Conservation (phyloP, 1,284 basidiomycete species). For the Tilletia horrida region DNA sequence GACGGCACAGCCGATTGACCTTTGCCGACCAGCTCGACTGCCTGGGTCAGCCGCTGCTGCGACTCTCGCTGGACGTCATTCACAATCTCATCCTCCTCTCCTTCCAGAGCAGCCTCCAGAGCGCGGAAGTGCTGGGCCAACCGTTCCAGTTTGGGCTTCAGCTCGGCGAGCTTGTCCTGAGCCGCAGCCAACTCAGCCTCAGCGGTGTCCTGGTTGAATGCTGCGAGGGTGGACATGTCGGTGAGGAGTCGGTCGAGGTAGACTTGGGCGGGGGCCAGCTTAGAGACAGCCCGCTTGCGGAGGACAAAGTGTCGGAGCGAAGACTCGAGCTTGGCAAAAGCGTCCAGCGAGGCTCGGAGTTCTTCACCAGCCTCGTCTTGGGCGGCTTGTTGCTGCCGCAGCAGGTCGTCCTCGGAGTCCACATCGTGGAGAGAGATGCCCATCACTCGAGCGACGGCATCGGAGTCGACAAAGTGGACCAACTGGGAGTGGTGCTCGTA, state of each 20-base stretch:
- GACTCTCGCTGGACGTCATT: slow-evolving; percentile 63
- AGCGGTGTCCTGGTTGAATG: slow-evolving; percentile 81
- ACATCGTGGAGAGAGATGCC: slow-evolving; percentile 18
- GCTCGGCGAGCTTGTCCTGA: slow-evolving; percentile 66
- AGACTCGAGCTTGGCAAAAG: slow-evolving; percentile 86
- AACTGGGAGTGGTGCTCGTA: slow-evolving; percentile 87
- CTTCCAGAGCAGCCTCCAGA: slow-evolving; percentile 70
- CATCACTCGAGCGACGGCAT: slow-evolving; percentile 49
- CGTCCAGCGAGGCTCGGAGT: slow-evolving; percentile 23
- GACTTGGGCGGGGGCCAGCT: slow-evolving; percentile 90
- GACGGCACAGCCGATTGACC: slow-evolving; percentile 57
- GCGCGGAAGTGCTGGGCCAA: slow-evolving; percentile 54
- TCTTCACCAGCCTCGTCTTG: slow-evolving; percentile 7
- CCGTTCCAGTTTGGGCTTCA: slow-evolving; percentile 74
- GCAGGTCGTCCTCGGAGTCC: slow-evolving; percentile 19
- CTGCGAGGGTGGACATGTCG: slow-evolving; percentile 82
- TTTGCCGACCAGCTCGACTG: slow-evolving; percentile 72
- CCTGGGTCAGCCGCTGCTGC: slow-evolving; percentile 61
- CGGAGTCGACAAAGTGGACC: slow-evolving; percentile 95
- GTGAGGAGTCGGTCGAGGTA: slow-evolving; percentile 83
- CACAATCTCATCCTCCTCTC: slow-evolving; percentile 72
- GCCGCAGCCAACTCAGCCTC: slow-evolving; percentile 75
- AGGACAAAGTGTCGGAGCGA: slow-evolving; percentile 91
- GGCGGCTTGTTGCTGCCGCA: slow-evolving; percentile 3
- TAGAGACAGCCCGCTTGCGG: slow-evolving; percentile 88